Percentiles rank a stretch among this genome's conserved stretches.
Evolutionary conservation across 805 yeast genomes (phyloP).

Genomic region (Candida silvicultrix): DNA sequence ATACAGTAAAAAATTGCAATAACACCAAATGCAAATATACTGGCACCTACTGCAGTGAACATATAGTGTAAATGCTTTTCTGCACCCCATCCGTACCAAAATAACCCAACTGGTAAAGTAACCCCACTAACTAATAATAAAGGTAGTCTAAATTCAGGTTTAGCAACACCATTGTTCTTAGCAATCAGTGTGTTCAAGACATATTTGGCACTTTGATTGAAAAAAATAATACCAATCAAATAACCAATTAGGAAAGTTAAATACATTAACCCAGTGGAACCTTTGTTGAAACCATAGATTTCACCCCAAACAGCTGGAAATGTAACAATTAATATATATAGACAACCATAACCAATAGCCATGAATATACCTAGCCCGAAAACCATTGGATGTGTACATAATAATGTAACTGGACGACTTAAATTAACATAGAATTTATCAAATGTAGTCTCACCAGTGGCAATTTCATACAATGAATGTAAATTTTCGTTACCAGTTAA

Average conservation of each 20-base stretch:
- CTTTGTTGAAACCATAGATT: constrained; percentile 38
- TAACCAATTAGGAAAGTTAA: constrained; percentile 53
- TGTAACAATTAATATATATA: constrained; percentile 56
- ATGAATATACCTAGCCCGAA: constrained; percentile 54
- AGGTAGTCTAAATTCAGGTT: constrained; percentile 58
- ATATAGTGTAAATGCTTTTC: constrained; percentile 51
- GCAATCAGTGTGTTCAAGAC: constrained; percentile 31
- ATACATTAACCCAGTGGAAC: constrained; percentile 53
- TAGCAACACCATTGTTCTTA: constrained; percentile 44
- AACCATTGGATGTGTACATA: constrained; percentile 57
- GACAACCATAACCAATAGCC: constrained; percentile 63
- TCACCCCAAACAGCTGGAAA: constrained; percentile 48
- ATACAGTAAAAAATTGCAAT: constrained; percentile 64
- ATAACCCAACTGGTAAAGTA: constrained; percentile 49
- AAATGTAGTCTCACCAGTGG: constrained; percentile 37
- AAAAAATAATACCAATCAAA: constrained; percentile 39
- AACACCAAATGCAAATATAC: constrained; percentile 51
- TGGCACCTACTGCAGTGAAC: constrained; percentile 57
- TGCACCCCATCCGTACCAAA: constrained; percentile 74
- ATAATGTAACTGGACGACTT: constrained; percentile 46
- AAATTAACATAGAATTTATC: constrained; percentile 35
- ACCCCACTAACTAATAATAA: constrained; percentile 43
- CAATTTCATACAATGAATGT: constrained; percentile 56
- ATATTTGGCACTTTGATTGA: constrained; percentile 38
- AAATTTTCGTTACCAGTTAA: constrained; percentile 48